A percentile compares a stretch with the other conserved stretches of the same genome.
phyloP scores from a whole-genome alignment of 306 rosid genomes.

The Medicago lupulina region DNA sequence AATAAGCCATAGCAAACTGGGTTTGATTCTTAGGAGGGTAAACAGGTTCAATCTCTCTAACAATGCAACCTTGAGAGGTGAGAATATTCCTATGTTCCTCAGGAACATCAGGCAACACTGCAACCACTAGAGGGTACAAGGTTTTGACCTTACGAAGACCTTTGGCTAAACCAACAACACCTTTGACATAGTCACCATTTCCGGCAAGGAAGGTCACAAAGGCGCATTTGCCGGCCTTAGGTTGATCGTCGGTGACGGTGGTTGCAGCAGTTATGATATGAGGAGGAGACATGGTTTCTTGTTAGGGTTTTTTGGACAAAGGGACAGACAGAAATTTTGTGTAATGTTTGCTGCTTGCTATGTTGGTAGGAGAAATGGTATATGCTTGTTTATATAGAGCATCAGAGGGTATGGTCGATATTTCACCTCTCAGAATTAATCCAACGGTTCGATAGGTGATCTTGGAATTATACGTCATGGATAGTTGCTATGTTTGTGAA shows the following conservation, averaged over 20 bases:
- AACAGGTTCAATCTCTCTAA: slow-evolving; percentile 72
- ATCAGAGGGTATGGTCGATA: slow-evolving; percentile 37
- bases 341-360: neutral
- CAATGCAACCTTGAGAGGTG: slow-evolving; percentile 67
- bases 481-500: no score
- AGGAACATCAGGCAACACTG: slow-evolving; percentile 81
- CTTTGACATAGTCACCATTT: slow-evolving; percentile 74
- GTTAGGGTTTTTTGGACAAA: neutral
- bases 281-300: slow-evolving; percentile 62
- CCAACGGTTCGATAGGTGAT: slow-evolving; percentile 17
- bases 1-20: slow-evolving; percentile 80
- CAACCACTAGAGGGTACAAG: slow-evolving; percentile 81
- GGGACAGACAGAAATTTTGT: neutral
- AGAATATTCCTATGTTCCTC: slow-evolving; percentile 68
- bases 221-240: slow-evolving; percentile 49
- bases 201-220: slow-evolving; percentile 87
- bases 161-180: slow-evolving; percentile 86
- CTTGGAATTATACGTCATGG: neutral
- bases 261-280: slow-evolving; percentile 29
- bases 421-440: neutral
- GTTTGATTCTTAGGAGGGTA: slow-evolving; percentile 82
- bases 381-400: slow-evolving; percentile 53
- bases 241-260: neutral
- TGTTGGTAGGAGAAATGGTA: neutral
- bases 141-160: slow-evolving; percentile 71